Percentiles rank a stretch among this genome's conserved stretches.
phyloP scores from a whole-genome alignment of 257 asterid genomes.

The Solanum appendiculatum region DNA sequence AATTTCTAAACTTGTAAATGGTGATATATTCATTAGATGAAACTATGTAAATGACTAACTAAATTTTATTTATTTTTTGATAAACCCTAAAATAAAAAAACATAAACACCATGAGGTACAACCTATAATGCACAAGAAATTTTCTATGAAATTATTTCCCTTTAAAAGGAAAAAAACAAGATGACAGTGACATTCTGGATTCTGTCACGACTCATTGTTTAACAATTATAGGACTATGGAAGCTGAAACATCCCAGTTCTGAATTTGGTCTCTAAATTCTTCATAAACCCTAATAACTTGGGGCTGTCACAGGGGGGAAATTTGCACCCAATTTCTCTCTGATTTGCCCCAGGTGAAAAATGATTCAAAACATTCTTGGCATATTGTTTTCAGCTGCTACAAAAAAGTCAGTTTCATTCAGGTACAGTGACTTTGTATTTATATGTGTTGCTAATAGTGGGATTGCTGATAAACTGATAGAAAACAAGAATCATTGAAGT shows the following conservation, averaged over 20 bases:
- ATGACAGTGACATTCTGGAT: not conserved
- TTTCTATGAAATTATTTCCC: not conserved
- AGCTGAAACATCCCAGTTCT: not conserved
- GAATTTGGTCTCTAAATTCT: not conserved
- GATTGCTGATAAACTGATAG: not conserved
- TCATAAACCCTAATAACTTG: not conserved
- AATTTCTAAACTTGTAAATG: not conserved
- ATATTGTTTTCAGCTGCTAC: not conserved
- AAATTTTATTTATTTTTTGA: no score
- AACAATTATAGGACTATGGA: not conserved
- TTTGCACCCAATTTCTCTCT: not conserved
- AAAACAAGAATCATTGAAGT: not conserved
- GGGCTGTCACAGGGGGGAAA: not conserved
- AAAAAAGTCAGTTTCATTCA: constrained; percentile 1
- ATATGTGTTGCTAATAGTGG: not conserved
- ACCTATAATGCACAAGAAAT: not conserved
- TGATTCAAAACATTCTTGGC: not conserved
- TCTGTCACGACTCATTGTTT: not conserved
- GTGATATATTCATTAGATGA: not conserved
- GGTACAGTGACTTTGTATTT: not conserved
- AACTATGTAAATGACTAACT: not conserved
- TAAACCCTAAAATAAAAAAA: not conserved
- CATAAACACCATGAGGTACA: not conserved
- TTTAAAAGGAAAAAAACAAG: not conserved
- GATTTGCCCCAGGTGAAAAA: not conserved